phyloP scores from a whole-genome alignment of 257 asterid species.

The Lycium ferocissimum region DNA sequence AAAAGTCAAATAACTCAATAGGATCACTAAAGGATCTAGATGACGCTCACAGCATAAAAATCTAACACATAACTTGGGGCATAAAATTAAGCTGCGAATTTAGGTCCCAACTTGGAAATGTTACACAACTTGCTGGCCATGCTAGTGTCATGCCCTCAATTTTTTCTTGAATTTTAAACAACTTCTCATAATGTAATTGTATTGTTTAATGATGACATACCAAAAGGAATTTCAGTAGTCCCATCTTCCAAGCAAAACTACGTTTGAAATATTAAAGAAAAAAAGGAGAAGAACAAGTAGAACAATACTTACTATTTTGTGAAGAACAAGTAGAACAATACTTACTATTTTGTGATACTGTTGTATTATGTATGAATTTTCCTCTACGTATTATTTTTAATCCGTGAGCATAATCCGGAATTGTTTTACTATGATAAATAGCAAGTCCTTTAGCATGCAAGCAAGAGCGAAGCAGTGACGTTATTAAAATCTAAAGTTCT shows the following conservation, averaged over 20 bases:
- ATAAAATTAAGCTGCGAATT: not conserved
- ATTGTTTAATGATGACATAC: not conserved
- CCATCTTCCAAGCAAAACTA: not conserved
- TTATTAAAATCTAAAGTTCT: not conserved
- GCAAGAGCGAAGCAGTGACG: conserved; percentile 15
- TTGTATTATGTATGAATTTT: not conserved
- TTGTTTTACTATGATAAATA: not conserved
- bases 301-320: not conserved
- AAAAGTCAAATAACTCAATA: too few species aligned
- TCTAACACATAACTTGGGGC: not conserved
- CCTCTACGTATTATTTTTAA: not conserved
- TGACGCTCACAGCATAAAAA: too few species aligned
- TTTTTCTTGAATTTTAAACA: not conserved
- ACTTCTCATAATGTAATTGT: not conserved
- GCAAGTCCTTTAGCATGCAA: not conserved
- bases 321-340: not conserved
- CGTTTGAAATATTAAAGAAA: not conserved
- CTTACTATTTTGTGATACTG: too few species aligned
- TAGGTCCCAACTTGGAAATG: not conserved
- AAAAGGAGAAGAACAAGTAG: not conserved
- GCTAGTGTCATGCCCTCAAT: not conserved
- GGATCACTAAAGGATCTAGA: too few species aligned
- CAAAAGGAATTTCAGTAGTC: conserved; percentile 16
- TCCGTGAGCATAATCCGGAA: not conserved
- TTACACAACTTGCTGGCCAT: not conserved